Conservation (phyloP, 1,284 basidiomycete genomes). For the Malassezia brasiliensis region DNA sequence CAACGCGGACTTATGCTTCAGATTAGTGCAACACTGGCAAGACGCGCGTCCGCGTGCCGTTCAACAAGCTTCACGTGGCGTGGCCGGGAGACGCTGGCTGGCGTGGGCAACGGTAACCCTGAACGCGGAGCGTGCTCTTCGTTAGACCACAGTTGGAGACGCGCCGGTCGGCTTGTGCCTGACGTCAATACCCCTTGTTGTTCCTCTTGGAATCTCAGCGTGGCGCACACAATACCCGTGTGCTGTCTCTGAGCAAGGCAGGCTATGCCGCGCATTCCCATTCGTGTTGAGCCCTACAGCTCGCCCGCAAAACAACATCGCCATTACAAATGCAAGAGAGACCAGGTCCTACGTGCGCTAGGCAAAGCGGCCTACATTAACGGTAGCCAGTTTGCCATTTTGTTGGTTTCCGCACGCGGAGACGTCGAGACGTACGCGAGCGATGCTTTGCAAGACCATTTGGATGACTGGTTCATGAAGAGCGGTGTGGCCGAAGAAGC, state of each 20-base stretch:
- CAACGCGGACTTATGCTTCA: background rate
- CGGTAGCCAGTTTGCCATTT: slow-evolving; percentile 54
- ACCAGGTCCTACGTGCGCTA: slow-evolving; percentile 53
- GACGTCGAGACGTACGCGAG: slow-evolving; percentile 54
- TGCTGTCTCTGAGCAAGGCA: background rate
- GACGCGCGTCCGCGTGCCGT: slow-evolving; percentile 2
- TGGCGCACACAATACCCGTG: background rate
- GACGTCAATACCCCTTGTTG: background rate
- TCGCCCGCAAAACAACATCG: slow-evolving; percentile 53
- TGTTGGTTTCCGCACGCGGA: slow-evolving; percentile 53
- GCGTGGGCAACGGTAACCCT: background rate
- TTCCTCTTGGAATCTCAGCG: background rate
- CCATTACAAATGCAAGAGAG: slow-evolving; percentile 54
- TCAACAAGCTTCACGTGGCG: slow-evolving; percentile 6
- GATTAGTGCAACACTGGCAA: background rate
- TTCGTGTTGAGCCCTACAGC: slow-evolving; percentile 53
- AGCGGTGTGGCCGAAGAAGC: slow-evolving; percentile 40
- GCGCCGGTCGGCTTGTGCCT: background rate
- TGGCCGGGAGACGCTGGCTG: background rate
- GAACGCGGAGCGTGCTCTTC: background rate
- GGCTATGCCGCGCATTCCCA: slow-evolving; percentile 53
- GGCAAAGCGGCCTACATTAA: slow-evolving; percentile 52
- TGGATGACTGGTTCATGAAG: slow-evolving; percentile 39
- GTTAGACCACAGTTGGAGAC: slow-evolving; percentile 2
- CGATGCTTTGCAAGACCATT: slow-evolving; percentile 44